These are phyloP conservation scores for Murraya paniculata DNA, from an alignment of 345 rosid species.

Conservation along the genomic window DNA sequence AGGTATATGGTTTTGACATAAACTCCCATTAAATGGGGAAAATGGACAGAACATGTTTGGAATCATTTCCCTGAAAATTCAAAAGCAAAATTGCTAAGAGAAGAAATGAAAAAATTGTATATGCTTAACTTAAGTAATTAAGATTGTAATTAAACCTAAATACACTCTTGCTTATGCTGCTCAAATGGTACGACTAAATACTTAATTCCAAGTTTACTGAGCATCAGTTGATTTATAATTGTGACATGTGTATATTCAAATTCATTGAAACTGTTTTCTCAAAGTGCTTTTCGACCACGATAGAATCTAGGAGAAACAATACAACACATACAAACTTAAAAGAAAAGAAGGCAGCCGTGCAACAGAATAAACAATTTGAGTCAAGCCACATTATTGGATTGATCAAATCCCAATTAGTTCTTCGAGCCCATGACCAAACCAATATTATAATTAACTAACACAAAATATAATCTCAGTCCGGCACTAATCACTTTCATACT, in stretches of 20 bases:
- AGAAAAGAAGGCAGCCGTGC: background rate
- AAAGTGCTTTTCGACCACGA: slow-evolving; percentile 1
- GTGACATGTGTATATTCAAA: no score
- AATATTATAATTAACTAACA: background rate
- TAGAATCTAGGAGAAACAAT: background rate
- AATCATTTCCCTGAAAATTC: no score
- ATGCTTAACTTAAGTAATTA: no score
- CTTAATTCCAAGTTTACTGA: background rate
- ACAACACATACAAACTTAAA: background rate
- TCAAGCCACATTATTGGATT: slow-evolving; percentile 19
- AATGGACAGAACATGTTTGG: no score
- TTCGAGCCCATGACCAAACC: slow-evolving; percentile 25
- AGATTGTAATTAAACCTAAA: background rate
- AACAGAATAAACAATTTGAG: background rate
- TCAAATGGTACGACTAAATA: background rate
- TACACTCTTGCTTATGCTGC: background rate
- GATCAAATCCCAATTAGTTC: slow-evolving; percentile 10
- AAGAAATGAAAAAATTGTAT: no score
- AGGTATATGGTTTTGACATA: background rate
- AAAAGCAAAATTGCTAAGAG: no score
- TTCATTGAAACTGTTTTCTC: background rate
- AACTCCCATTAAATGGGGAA: background rate
- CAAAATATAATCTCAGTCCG: slow-evolving; percentile 9
- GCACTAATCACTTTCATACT: slow-evolving; percentile 27
- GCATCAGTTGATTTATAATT: background rate